Evolutionary conservation across 495 filamentous ascomycete species (phyloP), one percentile per base, ranked within the genome.

Genomic region (Penicillium salamii): DNA sequence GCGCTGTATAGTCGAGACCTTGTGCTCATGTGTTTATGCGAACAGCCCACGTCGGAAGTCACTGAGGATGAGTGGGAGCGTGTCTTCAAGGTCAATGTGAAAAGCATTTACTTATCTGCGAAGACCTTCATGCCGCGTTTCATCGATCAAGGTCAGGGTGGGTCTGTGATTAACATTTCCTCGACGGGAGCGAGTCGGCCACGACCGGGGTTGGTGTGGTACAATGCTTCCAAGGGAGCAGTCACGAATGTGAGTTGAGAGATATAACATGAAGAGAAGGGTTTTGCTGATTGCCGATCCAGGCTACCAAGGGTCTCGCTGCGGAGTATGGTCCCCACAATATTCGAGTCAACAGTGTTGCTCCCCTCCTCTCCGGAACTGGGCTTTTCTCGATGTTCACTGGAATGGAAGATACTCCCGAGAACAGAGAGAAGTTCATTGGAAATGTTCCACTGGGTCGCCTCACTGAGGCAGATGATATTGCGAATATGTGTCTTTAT

Each of bases 161-260:
- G 83, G 0, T 74, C 66, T 7, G 78, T 88, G 46, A 82, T 88
- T 51, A 86, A 87, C 60, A 81, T 87, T 31, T 81, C 83, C 1
- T 82, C 78, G 6, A 84, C 84, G 23, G 84, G 82, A 4, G 80
- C 80, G 7, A 77, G 73, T 18, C 71, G 84, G 44, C 84, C 84
- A 3, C 72, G 84, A n/a, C 81, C 83, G 5, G 80, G 82, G 3
- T 66, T 88, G 46, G 82, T 85, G 9, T 86, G 82, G 82, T 88
- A 88, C 56, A 88, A 86, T 57, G 79, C 81, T 3, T 80, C 78
- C 28, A 88, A 88, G 61, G 82, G 78, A 2, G 83, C 84, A 19
- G 80, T 86, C 4, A 75, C 76, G 29, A 86, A 84, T 59, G 84
- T 82, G 59, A 15, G 69, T 55, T 21, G 8, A n/a, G 13, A n/a